Conservation (phyloP, 768 basidiomycete genomes). For the Leccinellum rugosiceps region DNA sequence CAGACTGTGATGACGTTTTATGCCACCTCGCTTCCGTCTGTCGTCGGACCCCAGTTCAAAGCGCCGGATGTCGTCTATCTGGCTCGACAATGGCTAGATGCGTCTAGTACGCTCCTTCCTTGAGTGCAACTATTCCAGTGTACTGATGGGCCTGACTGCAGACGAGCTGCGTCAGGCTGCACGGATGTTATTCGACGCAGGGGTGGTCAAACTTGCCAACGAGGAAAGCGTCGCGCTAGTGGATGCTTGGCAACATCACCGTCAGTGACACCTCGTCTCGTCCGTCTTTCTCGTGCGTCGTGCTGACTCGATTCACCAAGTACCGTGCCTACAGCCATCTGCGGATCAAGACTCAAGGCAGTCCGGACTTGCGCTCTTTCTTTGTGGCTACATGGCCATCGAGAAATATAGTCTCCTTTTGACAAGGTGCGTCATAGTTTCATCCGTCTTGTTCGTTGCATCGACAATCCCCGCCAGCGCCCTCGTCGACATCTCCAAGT, state of each 20-base stretch:
- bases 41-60: constrained; percentile 58
- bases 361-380: constrained; percentile 69
- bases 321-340: constrained; percentile 59
- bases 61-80: constrained; percentile 71
- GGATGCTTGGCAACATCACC: constrained; percentile 60
- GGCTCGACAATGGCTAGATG: constrained; percentile 72
- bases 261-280: constrained; percentile 37
- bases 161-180: constrained; percentile 78
- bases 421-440: constrained; percentile 47
- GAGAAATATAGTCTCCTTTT: constrained; percentile 78
- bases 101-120: constrained; percentile 50
- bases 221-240: constrained; percentile 57
- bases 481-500: constrained; percentile 81
- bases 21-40: constrained; percentile 61
- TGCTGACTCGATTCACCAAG: constrained; percentile 33
- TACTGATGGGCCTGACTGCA: constrained; percentile 27
- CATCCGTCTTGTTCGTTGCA: neutral
- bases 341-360: constrained; percentile 54
- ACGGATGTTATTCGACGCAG: constrained; percentile 73
- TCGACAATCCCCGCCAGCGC: constrained; percentile 42
- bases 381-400: constrained; percentile 80
- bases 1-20: constrained; percentile 81
- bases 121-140: neutral
- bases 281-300: neutral
- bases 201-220: constrained; percentile 64